These are phyloP conservation scores for Ocimum tenuiflorum DNA, from an alignment of 257 asterid species.

Conservation along the genomic window DNA sequence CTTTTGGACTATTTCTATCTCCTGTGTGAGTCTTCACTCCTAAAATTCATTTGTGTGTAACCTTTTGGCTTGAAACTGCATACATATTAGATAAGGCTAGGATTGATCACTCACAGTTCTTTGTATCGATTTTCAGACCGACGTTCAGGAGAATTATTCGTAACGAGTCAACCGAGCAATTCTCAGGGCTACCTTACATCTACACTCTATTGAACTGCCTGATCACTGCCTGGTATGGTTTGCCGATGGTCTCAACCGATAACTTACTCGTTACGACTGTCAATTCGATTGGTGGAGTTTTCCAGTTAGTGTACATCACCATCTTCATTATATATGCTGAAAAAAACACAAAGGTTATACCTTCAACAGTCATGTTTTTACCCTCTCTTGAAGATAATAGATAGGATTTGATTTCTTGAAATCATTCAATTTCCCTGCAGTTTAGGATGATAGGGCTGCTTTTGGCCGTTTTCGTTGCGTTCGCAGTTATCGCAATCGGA, in stretches of 20 bases:
- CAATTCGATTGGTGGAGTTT: constrained; percentile 48
- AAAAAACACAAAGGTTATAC: constrained; percentile 33
- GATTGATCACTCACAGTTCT: background rate
- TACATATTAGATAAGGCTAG: background rate
- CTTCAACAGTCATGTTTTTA: background rate
- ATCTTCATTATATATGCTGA: constrained; percentile 45
- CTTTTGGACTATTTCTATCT: constrained; percentile 58
- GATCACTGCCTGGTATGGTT: constrained; percentile 66
- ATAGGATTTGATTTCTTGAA: too few relatives aligned
- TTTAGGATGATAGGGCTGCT: constrained; percentile 44
- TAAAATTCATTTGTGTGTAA: background rate
- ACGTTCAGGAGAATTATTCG: constrained; percentile 55
- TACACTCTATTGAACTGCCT: constrained; percentile 58
- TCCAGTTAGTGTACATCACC: constrained; percentile 40
- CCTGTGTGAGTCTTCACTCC: constrained; percentile 45
- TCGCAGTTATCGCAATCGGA: constrained; percentile 33
- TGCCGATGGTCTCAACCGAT: constrained; percentile 48
- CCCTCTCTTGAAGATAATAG: too few relatives aligned
- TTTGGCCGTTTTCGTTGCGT: constrained; percentile 31
- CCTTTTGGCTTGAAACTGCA: background rate
- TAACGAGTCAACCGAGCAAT: constrained; percentile 52
- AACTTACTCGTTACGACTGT: constrained; percentile 51
- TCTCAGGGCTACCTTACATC: constrained; percentile 55
- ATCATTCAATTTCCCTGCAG: constrained; percentile 25
- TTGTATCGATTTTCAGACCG: constrained; percentile 34